Percentiles rank a stretch among this genome's conserved stretches.
Evolutionary conservation across 1,139 yeast species (phyloP).

Genomic region (Diutina mesorugosa): DNA sequence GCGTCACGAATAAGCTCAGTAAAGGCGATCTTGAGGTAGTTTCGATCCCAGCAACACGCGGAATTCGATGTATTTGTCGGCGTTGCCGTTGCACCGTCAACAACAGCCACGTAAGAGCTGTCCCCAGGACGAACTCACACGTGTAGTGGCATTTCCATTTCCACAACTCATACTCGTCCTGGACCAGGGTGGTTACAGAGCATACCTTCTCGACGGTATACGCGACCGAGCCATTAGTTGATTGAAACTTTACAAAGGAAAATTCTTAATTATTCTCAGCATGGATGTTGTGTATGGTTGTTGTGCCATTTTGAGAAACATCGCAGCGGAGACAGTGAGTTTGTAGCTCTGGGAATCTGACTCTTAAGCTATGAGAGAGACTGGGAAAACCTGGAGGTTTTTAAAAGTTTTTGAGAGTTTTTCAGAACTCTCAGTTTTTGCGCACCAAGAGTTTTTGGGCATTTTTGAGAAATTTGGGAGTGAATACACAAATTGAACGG

Average conservation of each 20-base stretch:
- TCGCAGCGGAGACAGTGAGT: too few species aligned
- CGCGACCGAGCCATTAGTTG: too few species aligned
- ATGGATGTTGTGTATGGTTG: too few species aligned
- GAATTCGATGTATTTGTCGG: slow-evolving; percentile 27
- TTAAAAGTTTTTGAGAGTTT: too few species aligned
- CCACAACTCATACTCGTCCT: slow-evolving; percentile 72
- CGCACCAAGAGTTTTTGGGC: too few species aligned
- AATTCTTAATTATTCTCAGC: too few species aligned
- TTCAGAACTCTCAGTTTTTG: too few species aligned
- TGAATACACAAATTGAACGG: too few species aligned
- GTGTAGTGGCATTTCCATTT: slow-evolving; percentile 64
- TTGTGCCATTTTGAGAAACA: too few species aligned
- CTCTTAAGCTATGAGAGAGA: not conserved
- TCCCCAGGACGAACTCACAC: slow-evolving; percentile 73
- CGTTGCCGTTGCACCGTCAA: slow-evolving; percentile 56
- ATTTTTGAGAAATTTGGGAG: too few species aligned
- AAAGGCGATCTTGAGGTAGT: slow-evolving; percentile 65
- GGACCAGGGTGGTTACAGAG: slow-evolving; percentile 11
- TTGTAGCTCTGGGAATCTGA: not conserved
- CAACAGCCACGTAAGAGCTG: slow-evolving; percentile 73
- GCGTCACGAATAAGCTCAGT: slow-evolving; percentile 29
- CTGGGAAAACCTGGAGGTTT: too few species aligned
- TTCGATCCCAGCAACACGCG: slow-evolving; percentile 52
- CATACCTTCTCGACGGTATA: not conserved
- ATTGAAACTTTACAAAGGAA: too few species aligned